These are phyloP conservation scores for Vigna nakashimae DNA, from an alignment of 306 rosid genomes.

Conservation along the genomic window DNA sequence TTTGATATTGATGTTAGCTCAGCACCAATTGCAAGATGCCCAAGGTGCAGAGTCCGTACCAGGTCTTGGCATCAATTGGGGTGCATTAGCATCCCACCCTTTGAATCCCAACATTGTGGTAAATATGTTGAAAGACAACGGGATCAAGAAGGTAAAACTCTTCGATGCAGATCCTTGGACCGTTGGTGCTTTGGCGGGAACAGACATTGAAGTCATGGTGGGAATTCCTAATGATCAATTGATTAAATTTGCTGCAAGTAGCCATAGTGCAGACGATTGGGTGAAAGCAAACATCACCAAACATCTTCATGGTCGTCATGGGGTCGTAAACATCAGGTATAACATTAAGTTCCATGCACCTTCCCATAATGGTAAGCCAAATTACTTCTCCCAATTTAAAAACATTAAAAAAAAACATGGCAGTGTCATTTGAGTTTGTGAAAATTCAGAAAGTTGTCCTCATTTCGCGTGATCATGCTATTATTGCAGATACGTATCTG, in stretches of 20 bases:
- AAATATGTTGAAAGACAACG: constrained; percentile 71
- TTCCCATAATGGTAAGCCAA: background rate
- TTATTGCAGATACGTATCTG: constrained; percentile 61
- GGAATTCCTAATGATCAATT: constrained; percentile 81
- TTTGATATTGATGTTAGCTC: constrained; percentile 31
- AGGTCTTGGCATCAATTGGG: constrained; percentile 81
- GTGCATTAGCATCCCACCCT: constrained; percentile 65
- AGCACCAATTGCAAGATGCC: constrained; percentile 20
- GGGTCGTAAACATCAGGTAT: constrained; percentile 67
- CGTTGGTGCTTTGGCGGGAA: constrained; percentile 58
- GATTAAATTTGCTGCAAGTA: constrained; percentile 42
- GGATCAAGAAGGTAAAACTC: constrained; percentile 73
- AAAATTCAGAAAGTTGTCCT: background rate
- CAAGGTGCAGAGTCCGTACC: constrained; percentile 15
- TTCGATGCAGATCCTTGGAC: constrained; percentile 74
- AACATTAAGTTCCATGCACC: background rate
- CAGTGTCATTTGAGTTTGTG: background rate
- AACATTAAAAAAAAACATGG: background rate
- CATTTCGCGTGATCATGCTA: background rate
- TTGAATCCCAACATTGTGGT: constrained; percentile 59
- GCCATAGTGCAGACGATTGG: constrained; percentile 56
- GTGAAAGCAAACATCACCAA: constrained; percentile 65
- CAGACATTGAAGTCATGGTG: constrained; percentile 66
- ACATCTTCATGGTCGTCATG: constrained; percentile 44
- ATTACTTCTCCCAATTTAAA: background rate